phyloP scores from a whole-genome alignment of 805 yeast genomes.

The Zygotorulaspora chibaensis region DNA sequence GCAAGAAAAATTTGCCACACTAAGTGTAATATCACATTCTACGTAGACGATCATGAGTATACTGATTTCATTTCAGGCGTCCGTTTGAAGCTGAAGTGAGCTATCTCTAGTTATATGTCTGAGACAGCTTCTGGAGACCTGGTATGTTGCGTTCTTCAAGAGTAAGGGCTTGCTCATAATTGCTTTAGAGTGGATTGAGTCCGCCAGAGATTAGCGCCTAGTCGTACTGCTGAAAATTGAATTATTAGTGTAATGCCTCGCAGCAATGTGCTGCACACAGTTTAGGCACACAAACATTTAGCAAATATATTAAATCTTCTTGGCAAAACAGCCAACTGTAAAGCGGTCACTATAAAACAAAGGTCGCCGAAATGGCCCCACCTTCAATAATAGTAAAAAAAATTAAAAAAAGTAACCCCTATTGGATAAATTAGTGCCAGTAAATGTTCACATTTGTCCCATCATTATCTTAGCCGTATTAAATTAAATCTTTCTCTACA shows the following conservation, averaged over 20 bases:
- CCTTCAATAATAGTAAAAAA: neutral
- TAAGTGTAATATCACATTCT: neutral
- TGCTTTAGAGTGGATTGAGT: too few relatives aligned
- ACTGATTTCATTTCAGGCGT: too few relatives aligned
- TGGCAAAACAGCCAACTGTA: neutral
- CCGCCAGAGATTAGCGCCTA: too few relatives aligned
- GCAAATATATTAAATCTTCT: neutral
- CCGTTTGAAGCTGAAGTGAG: too few relatives aligned
- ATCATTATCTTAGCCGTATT: constrained; percentile 1
- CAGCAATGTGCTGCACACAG: too few relatives aligned
- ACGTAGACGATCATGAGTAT: neutral
- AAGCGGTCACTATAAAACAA: neutral
- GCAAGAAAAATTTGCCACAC: constrained; percentile 8
- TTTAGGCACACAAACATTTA: too few relatives aligned
- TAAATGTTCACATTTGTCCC: neutral
- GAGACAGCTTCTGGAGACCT: too few relatives aligned
- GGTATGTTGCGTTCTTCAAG: too few relatives aligned
- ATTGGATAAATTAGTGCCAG: neutral
- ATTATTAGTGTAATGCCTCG: too few relatives aligned
- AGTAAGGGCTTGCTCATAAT: too few relatives aligned
- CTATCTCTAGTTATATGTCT: neutral
- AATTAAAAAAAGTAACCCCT: too few relatives aligned
- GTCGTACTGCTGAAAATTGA: too few relatives aligned
- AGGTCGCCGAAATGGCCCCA: neutral
- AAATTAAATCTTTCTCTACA: constrained; percentile 36